A percentile compares a stretch with the other conserved stretches of the same genome.
phyloP scores from a whole-genome alignment of 164 flowering plant species.

The Amborella trichopoda region DNA sequence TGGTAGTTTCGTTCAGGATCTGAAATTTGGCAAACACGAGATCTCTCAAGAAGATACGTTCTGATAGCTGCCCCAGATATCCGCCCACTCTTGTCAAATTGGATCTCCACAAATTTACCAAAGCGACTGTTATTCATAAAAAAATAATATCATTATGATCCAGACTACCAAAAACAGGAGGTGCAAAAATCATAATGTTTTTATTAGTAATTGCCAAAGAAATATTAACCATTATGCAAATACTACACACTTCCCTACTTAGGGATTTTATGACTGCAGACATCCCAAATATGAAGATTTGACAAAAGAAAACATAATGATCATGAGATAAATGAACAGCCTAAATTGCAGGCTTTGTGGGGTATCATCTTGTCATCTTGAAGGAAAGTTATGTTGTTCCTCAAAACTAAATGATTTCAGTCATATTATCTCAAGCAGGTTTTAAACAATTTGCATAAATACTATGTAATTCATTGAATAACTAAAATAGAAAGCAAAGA shows the following conservation, averaged over 20 bases:
- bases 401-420: background rate
- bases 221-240: background rate
- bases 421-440: background rate
- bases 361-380: background rate
- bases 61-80: constrained; percentile 88
- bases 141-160: constrained; percentile 6
- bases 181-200: constrained; percentile 1
- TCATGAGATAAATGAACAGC: background rate
- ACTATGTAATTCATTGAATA: background rate
- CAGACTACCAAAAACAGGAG: constrained; percentile 6
- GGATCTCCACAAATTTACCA: constrained; percentile 88
- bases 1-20: constrained; percentile 88
- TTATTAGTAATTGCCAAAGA: background rate
- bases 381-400: background rate
- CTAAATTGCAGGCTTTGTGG: background rate
- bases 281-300: background rate
- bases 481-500: background rate
- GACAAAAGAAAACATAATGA: background rate
- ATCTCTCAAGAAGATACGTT: constrained; percentile 80
- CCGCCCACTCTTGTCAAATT: constrained; percentile 64
- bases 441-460: background rate
- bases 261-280: background rate
- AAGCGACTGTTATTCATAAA: constrained; percentile 44
- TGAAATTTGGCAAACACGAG: constrained; percentile 92
- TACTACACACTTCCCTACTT: background rate